These are phyloP conservation scores for Dactylonectria estremocensis DNA, from an alignment of 2,329 filamentous ascomycete genomes.

Conservation along the genomic window DNA sequence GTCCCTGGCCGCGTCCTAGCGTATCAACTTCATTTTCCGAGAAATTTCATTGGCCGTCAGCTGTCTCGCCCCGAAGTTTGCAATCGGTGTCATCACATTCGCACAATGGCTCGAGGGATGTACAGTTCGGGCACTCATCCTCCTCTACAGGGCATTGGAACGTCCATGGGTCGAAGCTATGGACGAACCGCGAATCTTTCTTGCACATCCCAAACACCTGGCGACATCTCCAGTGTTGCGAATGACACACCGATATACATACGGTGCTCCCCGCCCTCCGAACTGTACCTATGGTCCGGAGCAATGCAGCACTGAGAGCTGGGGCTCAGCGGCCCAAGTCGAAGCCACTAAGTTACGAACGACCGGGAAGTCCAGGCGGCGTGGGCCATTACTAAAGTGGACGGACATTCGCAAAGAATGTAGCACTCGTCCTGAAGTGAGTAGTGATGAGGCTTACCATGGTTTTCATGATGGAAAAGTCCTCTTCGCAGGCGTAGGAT, in stretches of 20 bases:
- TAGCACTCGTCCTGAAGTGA: constrained; percentile 51
- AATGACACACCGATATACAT: too few species aligned
- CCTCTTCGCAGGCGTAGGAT: constrained; percentile 48
- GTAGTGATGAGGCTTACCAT: constrained; percentile 53
- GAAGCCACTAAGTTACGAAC: constrained; percentile 52
- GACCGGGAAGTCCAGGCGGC: constrained; percentile 48
- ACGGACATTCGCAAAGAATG: constrained; percentile 57
- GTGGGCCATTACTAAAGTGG: constrained; percentile 54
- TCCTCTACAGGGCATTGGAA: too few species aligned
- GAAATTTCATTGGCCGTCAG: too few species aligned
- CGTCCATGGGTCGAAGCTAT: constrained; percentile 23
- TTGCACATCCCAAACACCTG: constrained; percentile 42
- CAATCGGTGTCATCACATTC: too few species aligned
- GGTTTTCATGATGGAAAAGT: constrained; percentile 48
- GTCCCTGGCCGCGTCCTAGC: too few species aligned
- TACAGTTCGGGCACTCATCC: too few species aligned
- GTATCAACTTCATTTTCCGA: too few species aligned
- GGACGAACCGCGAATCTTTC: constrained; percentile 44
- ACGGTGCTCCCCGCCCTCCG: not conserved
- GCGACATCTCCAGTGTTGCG: constrained; percentile 10
- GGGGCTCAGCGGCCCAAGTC: constrained; percentile 55
- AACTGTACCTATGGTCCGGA: constrained; percentile 41
- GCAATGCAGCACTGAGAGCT: constrained; percentile 54
- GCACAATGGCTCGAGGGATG: too few species aligned
- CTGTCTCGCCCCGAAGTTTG: too few species aligned